These are phyloP conservation scores for Asterella californica DNA, from an alignment of 225 moss, liverwort and hornwort species.

Conservation along the genomic window DNA sequence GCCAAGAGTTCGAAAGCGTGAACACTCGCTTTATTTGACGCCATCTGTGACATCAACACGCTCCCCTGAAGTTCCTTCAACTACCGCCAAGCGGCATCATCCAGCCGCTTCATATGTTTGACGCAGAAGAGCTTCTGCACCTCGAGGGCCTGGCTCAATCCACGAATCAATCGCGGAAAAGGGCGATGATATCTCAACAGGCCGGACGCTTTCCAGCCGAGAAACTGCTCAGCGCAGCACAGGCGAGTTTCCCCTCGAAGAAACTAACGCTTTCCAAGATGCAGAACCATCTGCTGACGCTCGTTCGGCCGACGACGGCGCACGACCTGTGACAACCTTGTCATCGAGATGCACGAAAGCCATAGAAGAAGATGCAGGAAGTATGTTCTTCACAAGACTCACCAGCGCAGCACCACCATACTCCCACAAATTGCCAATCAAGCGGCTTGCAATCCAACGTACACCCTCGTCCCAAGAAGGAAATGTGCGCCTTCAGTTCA, in stretches of 20 bases:
- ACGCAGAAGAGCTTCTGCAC: not conserved
- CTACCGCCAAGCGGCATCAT: not conserved
- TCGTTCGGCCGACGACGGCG: not conserved
- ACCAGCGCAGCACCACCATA: not conserved
- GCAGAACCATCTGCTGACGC: not conserved
- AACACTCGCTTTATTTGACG: not conserved
- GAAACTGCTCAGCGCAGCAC: not conserved
- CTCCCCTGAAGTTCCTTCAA: not conserved
- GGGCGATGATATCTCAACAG: not conserved
- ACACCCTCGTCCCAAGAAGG: not conserved
- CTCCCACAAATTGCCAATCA: not conserved
- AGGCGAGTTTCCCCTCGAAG: not conserved
- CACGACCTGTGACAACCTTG: not conserved
- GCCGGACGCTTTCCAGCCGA: not conserved
- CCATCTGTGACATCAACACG: not conserved
- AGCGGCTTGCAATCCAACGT: not conserved
- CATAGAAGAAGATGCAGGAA: not conserved
- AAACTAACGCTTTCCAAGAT: too few relatives aligned
- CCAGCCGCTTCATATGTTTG: not conserved
- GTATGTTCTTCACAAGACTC: not conserved
- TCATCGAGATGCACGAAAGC: not conserved
- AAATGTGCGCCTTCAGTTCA: not conserved
- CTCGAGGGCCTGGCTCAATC: not conserved
- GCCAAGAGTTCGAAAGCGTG: constrained; percentile 22
- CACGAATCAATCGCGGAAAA: not conserved